A percentile compares a stretch with the other conserved stretches of the same genome.
These are phyloP conservation scores for Erucastrum elatum DNA, from an alignment of 345 rosid species.

Conservation along the genomic window DNA sequence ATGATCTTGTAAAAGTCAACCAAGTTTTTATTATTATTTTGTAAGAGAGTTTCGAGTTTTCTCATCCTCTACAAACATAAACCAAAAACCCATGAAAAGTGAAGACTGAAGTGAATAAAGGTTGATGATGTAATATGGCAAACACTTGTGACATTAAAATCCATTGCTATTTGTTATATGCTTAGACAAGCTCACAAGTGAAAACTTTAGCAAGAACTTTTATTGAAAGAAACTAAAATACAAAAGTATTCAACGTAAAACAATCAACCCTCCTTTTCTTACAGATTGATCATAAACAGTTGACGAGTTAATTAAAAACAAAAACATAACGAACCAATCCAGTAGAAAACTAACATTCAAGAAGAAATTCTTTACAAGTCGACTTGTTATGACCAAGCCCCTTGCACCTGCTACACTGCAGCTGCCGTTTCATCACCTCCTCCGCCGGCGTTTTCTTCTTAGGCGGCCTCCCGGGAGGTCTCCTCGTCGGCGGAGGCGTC, in stretches of 20 bases:
- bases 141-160: background rate
- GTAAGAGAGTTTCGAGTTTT: conserved; percentile 21
- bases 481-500: conserved; percentile 81
- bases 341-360: conserved; percentile 39
- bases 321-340: background rate
- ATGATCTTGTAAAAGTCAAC: conserved; percentile 31
- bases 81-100: background rate
- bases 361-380: conserved; percentile 76
- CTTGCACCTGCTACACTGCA: conserved; percentile 97
- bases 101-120: background rate
- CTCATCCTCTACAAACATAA: background rate
- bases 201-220: conserved; percentile 1
- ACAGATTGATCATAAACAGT: conserved; percentile 4
- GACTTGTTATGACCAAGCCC: conserved; percentile 97
- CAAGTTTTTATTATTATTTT: background rate
- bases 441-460: conserved; percentile 60
- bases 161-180: background rate
- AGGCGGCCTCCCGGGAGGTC: conserved; percentile 86
- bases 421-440: conserved; percentile 77
- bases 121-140: background rate
- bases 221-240: conserved; percentile 1
- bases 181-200: background rate
- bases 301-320: background rate
- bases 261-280: conserved; percentile 15
- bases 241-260: background rate